These are phyloP conservation scores for Aureobasidium uvarum DNA, from an alignment of 2,329 filamentous ascomycete genomes.

Conservation along the genomic window DNA sequence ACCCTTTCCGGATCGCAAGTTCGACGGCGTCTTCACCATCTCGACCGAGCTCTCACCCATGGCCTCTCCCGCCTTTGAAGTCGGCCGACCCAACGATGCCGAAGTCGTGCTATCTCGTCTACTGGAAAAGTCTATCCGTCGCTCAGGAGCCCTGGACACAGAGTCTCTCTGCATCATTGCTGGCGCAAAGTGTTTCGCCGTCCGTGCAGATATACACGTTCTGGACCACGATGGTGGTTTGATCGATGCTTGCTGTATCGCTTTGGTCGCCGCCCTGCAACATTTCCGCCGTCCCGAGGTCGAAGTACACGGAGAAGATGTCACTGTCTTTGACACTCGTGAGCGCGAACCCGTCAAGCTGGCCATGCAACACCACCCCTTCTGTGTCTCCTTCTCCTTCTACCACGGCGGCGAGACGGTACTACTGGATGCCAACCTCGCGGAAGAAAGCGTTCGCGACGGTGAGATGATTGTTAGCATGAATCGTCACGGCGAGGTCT, in stretches of 20 bases:
- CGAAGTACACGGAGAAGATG: constrained; percentile 75
- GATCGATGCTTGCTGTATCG: constrained; percentile 80
- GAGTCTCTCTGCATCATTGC: constrained; percentile 94
- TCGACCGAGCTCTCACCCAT: constrained; percentile 88
- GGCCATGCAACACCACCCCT: constrained; percentile 86
- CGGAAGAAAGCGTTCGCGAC: constrained; percentile 74
- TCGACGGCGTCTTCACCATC: constrained; percentile 94
- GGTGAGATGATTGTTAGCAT: constrained; percentile 77
- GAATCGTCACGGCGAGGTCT: constrained; percentile 87
- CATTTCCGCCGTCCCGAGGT: constrained; percentile 93
- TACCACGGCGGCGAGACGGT: constrained; percentile 68
- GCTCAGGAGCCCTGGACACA: constrained; percentile 88
- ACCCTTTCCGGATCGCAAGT: constrained; percentile 83
- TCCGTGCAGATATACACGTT: constrained; percentile 89
- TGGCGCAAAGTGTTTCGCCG: constrained; percentile 84
- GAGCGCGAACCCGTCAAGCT: constrained; percentile 89
- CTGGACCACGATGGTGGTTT: constrained; percentile 88
- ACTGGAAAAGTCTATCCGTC: constrained; percentile 89
- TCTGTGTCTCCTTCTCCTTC: constrained; percentile 87
- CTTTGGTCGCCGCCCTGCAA: constrained; percentile 80
- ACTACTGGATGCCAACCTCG: constrained; percentile 66
- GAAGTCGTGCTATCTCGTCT: constrained; percentile 84
- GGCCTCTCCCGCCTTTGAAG: constrained; percentile 85
- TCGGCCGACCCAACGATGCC: constrained; percentile 74
- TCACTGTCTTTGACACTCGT: constrained; percentile 78